Percentiles rank a stretch among this genome's conserved stretches.
Evolutionary conservation across 306 rosid species (phyloP).

Genomic region (Pterocarpus santalinus): DNA sequence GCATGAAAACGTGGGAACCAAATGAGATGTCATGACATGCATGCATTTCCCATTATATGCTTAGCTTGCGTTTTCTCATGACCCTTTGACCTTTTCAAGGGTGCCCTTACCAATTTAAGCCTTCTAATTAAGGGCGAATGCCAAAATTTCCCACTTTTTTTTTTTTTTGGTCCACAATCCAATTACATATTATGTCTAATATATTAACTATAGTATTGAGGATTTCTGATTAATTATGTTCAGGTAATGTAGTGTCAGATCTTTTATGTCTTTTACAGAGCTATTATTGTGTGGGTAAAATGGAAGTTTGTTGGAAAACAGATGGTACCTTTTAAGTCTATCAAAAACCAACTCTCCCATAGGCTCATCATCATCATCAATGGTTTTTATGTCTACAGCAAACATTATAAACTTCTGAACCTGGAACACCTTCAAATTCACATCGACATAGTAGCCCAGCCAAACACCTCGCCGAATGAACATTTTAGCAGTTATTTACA

Average conservation of each 20-base stretch:
- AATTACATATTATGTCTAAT: not conserved
- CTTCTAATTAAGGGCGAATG: slow-evolving; percentile 30
- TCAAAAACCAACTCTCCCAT: not conserved
- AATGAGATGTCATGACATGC: slow-evolving; percentile 40
- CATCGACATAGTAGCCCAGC: not conserved
- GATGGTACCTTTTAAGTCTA: not conserved
- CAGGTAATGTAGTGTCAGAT: not conserved
- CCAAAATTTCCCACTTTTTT: not conserved
- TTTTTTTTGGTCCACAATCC: not conserved
- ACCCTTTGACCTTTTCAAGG: slow-evolving; percentile 53
- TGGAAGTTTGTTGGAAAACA: not conserved
- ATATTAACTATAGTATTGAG: not conserved
- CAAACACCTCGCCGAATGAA: too few species aligned
- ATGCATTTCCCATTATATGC: not conserved
- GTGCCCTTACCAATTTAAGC: slow-evolving; percentile 2
- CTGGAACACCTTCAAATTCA: not conserved
- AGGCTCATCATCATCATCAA: not conserved
- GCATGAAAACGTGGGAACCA: slow-evolving; percentile 62
- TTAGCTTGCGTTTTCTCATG: slow-evolving; percentile 36
- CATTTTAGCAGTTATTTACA: too few species aligned
- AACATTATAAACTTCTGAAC: not conserved
- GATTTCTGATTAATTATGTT: not conserved
- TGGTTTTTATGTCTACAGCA: not conserved
- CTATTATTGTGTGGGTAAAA: not conserved
- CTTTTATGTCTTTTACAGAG: not conserved